Evolutionary conservation across 1,284 basidiomycete species (phyloP), one percentile per base, ranked within the genome.

Genomic region (Golubevia sp.): DNA sequence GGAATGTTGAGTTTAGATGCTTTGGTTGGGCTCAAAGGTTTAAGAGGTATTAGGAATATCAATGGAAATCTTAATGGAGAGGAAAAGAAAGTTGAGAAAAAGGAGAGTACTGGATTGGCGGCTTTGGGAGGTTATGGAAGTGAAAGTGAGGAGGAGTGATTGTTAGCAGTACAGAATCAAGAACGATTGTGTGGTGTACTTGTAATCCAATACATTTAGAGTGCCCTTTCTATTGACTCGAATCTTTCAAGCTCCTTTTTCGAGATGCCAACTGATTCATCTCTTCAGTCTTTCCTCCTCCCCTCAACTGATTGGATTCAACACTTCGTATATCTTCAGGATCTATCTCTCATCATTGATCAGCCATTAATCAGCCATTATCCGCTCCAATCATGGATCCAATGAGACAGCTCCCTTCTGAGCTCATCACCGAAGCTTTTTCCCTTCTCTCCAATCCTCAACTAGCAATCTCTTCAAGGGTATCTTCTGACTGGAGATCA

Each of bases 61-160:
- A 23, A 52, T 23, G 50, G 21, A 52, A 52, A 52, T 5, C n/a
- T n/a, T n/a, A n/a, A n/a, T n/a, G n/a, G n/a, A n/a, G 50, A 52
- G 50, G 13, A 23, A 23, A 13, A 23, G 11, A 27, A 23, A 13
- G 5, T 23, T 5, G 25, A 52, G 13, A 23, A 7, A 11, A 23
- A 23, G 21, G 13, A 23, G 5, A 11, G 21, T 52, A 52, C 5
- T 52, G 50, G 50, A 23, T 52, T 52, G 50, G 13, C 13, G 50
- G 50, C 50, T 23, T 52, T 52, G 50, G 13, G 13, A 7, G 50
- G 50, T 23, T 52, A 52, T 52, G 50, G 50, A 52, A 52, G 50
- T 26, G 50, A 52, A 23, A 52, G 50, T 26, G 50, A 52, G 11
- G 50, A 52, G 5, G 50, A 52, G 13, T 7, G 11, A 23, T 52